phyloP scores from a whole-genome alignment of 106 monocot species.

The Apostasia ramifera region DNA sequence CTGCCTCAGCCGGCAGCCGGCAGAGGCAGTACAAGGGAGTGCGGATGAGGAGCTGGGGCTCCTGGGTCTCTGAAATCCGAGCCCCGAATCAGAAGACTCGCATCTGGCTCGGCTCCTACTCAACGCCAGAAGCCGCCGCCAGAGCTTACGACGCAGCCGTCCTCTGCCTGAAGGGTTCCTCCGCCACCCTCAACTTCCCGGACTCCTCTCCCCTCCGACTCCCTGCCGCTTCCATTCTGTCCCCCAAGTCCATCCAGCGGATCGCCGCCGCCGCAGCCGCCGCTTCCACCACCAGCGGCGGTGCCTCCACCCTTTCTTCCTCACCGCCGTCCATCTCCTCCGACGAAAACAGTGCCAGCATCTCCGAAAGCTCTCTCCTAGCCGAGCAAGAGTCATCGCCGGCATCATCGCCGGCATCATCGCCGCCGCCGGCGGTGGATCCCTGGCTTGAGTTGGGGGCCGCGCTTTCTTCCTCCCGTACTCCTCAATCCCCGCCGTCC shows the following conservation, averaged over 20 bases:
- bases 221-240: background rate
- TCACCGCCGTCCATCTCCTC: background rate
- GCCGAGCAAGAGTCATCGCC: too few relatives aligned
- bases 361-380: too few relatives aligned
- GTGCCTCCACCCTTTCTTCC: background rate
- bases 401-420: background rate
- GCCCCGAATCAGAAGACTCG: slow-evolving; percentile 22
- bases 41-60: slow-evolving; percentile 28
- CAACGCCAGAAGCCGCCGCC: slow-evolving; percentile 23
- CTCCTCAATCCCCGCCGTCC: too few relatives aligned
- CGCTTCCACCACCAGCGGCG: background rate
- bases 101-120: slow-evolving; percentile 27
- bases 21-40: slow-evolving; percentile 29
- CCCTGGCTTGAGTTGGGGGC: background rate
- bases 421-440: background rate
- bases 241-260: slow-evolving; percentile 25
- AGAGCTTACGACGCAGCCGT: slow-evolving; percentile 22
- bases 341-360: too few relatives aligned
- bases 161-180: slow-evolving; percentile 25
- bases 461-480: too few relatives aligned
- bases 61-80: slow-evolving; percentile 22
- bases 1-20: background rate
- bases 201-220: background rate
- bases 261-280: slow-evolving; percentile 21
- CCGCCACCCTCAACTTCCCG: slow-evolving; percentile 22